Evolutionary conservation across 1,284 basidiomycete species (phyloP).

Genomic region (Coniophora puteana): DNA sequence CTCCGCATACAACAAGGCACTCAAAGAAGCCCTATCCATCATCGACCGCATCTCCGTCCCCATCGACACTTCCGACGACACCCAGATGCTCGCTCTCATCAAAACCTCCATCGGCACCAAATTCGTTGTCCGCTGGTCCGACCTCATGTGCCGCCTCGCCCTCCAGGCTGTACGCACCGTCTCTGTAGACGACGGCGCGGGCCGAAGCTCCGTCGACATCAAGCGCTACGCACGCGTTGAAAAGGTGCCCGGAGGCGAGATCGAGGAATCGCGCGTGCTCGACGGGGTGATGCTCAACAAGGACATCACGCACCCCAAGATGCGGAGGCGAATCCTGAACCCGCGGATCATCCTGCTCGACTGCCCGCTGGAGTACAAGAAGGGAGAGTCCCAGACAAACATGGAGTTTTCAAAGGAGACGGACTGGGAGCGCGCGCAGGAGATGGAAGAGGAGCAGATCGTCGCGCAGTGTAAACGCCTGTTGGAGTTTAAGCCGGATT

Average conservation of each 20-base stretch:
- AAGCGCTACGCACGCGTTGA: conserved; percentile 98
- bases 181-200: conserved; percentile 50
- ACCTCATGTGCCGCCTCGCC: conserved; percentile 96
- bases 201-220: conserved; percentile 89
- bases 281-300: conserved; percentile 98
- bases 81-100: conserved; percentile 94
- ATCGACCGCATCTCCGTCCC: conserved; percentile 86
- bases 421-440: conserved; percentile 91
- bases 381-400: conserved; percentile 98
- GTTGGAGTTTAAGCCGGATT: conserved; percentile 92
- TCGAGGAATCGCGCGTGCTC: conserved; percentile 88
- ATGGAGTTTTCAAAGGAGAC: conserved; percentile 96
- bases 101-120: conserved; percentile 99
- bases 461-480: conserved; percentile 86
- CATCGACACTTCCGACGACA: conserved; percentile 85
- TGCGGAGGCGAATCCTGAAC: conserved; percentile 89
- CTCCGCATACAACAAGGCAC: conserved; percentile 94
- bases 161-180: conserved; percentile 91
- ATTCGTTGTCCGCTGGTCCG: conserved; percentile 94
- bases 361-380: conserved; percentile 98
- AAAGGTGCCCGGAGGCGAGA: conserved; percentile 96
- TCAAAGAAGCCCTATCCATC: conserved; percentile 88
- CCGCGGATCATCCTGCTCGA: conserved; percentile 91
- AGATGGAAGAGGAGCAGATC: conserved; percentile 98
- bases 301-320: conserved; percentile 97